Conservation (phyloP, 2,329 filamentous ascomycete genomes). For the Monilinia fructicola region DNA sequence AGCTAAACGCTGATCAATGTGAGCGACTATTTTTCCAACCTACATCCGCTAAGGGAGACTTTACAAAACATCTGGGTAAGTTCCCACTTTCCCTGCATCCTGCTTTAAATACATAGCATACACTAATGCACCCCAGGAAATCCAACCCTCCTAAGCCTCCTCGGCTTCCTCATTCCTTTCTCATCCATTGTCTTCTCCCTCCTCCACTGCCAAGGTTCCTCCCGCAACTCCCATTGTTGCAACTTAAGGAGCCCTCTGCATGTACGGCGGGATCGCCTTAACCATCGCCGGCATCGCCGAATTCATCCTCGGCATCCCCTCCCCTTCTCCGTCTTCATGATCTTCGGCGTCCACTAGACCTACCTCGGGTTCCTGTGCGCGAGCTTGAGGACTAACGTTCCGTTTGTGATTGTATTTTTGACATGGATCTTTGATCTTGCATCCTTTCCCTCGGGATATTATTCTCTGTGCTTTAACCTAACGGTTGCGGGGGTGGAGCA, state of each 20-base stretch:
- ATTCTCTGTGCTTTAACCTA: conserved; percentile 24
- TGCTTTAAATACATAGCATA: neutral
- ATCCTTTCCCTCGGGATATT: conserved; percentile 22
- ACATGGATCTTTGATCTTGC: conserved; percentile 23
- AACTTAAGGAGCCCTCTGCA: conserved; percentile 22
- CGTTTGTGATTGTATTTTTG: conserved; percentile 27
- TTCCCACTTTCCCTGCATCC: neutral
- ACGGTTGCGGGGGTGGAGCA: conserved; percentile 22
- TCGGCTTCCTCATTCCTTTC: conserved; percentile 27
- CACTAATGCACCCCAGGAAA: conserved; percentile 1
- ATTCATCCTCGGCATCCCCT: conserved; percentile 29
- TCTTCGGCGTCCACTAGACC: conserved; percentile 25
- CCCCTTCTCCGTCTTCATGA: conserved; percentile 26
- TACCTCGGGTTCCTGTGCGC: conserved; percentile 24
- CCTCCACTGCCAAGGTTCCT: conserved; percentile 26
- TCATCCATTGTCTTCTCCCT: conserved; percentile 23
- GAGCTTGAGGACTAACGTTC: conserved; percentile 25
- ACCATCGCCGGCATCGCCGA: conserved; percentile 27
- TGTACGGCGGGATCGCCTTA: conserved; percentile 27
- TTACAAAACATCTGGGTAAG: conserved; percentile 28
- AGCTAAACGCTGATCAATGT: conserved; percentile 26
- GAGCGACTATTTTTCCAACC: conserved; percentile 30
- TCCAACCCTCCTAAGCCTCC: conserved; percentile 15
- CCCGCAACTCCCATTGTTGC: conserved; percentile 17
- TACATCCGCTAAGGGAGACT: conserved; percentile 25